A percentile compares a stretch with the other conserved stretches of the same genome.
phyloP scores from a whole-genome alignment of 2,329 filamentous ascomycete species.

The Xylaria arbuscula region DNA sequence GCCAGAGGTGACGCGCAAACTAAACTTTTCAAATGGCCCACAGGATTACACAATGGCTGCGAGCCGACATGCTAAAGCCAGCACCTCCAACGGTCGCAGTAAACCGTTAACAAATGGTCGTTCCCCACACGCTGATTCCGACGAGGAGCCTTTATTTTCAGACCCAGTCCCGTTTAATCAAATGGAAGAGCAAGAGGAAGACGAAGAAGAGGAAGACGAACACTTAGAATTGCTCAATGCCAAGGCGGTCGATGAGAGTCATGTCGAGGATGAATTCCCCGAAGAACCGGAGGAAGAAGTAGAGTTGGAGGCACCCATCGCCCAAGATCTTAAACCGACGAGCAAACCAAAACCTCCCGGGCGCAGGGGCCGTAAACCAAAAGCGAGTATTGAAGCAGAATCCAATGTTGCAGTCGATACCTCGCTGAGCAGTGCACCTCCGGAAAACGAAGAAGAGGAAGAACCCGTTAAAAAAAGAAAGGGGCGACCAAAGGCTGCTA shows the following conservation, averaged over 20 bases:
- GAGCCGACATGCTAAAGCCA: conserved; percentile 45
- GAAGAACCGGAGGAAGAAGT: conserved; percentile 41
- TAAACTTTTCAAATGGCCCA: conserved; percentile 61
- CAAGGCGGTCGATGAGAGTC: conserved; percentile 40
- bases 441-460: conserved; percentile 38
- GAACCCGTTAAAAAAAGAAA: conserved; percentile 45
- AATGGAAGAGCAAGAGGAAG: conserved; percentile 41
- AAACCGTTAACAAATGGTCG: conserved; percentile 40
- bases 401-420: conserved; percentile 37
- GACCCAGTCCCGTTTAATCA: background rate
- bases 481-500: conserved; percentile 44
- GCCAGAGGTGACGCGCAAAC: conserved; percentile 61
- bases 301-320: conserved; percentile 41
- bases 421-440: conserved; percentile 26
- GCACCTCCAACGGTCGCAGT: conserved; percentile 42
- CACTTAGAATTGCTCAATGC: conserved; percentile 43
- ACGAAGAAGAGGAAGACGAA: conserved; percentile 43
- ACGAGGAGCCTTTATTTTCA: conserved; percentile 46
- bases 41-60: conserved; percentile 37
- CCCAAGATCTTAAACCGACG: conserved; percentile 38
- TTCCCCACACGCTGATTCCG: conserved; percentile 22
- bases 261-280: conserved; percentile 23
- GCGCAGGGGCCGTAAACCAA: conserved; percentile 47
- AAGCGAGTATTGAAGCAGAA: conserved; percentile 39
- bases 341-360: conserved; percentile 43